A percentile compares a stretch with the other conserved stretches of the same genome.
Evolutionary conservation across 345 rosid genomes (phyloP).

Genomic region (Mangifera indica): DNA sequence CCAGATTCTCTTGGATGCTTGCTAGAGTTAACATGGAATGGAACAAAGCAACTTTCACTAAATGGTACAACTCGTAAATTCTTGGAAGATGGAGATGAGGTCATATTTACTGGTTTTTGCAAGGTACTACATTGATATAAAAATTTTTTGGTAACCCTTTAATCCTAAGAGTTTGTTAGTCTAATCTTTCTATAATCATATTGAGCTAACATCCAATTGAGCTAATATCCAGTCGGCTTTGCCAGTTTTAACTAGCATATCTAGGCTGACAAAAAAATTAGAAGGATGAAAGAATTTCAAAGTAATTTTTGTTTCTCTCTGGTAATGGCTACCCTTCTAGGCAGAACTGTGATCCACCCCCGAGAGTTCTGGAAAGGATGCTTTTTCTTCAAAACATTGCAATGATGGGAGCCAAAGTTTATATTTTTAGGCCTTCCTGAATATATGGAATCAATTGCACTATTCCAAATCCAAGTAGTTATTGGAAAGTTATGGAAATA

Average conservation of each 20-base stretch:
- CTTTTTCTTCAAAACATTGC: not conserved
- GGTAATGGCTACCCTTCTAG: not conserved
- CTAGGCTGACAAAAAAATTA: not conserved
- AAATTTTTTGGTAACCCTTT: not conserved
- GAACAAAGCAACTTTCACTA: conserved; percentile 67
- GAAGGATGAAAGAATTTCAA: not conserved
- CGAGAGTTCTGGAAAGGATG: not conserved
- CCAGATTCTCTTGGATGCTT: conserved; percentile 86
- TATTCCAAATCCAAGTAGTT: no score
- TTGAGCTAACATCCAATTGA: not conserved
- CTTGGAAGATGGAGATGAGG: conserved; percentile 96
- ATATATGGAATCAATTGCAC: not conserved
- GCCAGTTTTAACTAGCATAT: not conserved
- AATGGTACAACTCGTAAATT: conserved; percentile 64
- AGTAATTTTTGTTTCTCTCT: not conserved
- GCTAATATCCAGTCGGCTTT: not conserved
- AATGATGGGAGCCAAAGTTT: not conserved
- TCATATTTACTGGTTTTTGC: conserved; percentile 67
- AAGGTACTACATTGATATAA: conserved; percentile 44
- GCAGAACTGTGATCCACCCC: not conserved
- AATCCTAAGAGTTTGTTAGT: not conserved
- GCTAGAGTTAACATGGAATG: conserved; percentile 94
- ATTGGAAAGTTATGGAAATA: not conserved
- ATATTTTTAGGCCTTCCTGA: not conserved
- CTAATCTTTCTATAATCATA: not conserved